phyloP scores from a whole-genome alignment of 2,329 filamentous ascomycete genomes.

The Beauveria sp. region DNA sequence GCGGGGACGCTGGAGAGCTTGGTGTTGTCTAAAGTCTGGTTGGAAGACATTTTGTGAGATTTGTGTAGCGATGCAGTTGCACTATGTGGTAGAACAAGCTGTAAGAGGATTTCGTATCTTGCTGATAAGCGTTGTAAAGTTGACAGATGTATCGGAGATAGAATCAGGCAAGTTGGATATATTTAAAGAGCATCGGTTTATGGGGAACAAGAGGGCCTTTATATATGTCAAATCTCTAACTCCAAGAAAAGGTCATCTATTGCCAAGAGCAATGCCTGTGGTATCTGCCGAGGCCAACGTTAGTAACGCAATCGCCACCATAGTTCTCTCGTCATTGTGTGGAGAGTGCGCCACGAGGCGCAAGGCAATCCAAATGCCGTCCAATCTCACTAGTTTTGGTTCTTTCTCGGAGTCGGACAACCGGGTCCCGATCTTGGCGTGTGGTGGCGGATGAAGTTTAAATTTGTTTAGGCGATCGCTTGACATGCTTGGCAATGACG shows the following conservation, averaged over 20 bases:
- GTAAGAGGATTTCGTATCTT: neutral
- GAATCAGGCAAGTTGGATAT: neutral
- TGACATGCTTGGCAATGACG: neutral
- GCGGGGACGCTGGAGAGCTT: neutral
- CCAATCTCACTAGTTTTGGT: neutral
- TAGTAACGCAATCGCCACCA: neutral
- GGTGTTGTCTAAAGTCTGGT: neutral
- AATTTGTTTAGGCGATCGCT: neutral
- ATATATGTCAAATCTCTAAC: neutral
- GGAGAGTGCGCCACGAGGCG: neutral
- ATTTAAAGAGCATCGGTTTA: neutral
- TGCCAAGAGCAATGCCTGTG: neutral
- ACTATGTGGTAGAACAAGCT: neutral
- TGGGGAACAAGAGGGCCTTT: neutral
- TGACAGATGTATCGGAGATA: neutral
- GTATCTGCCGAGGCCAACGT: neutral
- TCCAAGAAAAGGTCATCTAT: neutral
- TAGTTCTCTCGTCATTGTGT: neutral
- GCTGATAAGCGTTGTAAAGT: neutral
- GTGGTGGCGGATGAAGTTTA: slow-evolving; percentile 5
- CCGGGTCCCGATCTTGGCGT: slow-evolving; percentile 6
- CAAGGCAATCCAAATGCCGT: neutral
- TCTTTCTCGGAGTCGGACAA: neutral
- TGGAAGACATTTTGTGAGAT: neutral
- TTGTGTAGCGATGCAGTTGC: neutral